Percentiles rank a stretch among this genome's conserved stretches.
Conservation (phyloP, 768 basidiomycete genomes). For the Rubroboletus satanas region DNA sequence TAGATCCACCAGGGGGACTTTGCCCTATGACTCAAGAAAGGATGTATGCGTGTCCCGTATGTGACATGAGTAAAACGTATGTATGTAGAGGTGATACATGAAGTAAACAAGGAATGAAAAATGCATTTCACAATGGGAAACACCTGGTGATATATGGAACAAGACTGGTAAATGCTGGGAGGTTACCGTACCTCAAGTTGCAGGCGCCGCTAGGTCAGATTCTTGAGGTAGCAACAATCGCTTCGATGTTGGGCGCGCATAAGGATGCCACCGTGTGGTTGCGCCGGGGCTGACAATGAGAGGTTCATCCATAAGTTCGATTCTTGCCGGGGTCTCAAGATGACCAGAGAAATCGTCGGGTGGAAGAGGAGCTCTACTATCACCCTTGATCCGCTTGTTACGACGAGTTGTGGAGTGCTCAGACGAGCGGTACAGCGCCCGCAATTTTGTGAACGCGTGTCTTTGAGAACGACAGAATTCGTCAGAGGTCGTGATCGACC, state of each 20-base stretch:
- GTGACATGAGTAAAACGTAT: neutral
- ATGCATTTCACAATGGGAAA: neutral
- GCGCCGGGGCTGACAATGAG: constrained; percentile 1
- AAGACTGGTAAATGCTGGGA: neutral
- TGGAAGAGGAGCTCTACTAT: constrained; percentile 8
- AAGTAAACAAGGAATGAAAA: neutral
- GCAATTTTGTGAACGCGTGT: neutral
- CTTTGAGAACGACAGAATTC: neutral
- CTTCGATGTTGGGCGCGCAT: constrained; percentile 13
- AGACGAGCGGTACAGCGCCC: neutral
- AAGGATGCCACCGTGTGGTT: constrained; percentile 15
- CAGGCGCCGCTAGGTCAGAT: neutral
- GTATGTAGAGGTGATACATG: neutral
- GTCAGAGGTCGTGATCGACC: constrained; percentile 18
- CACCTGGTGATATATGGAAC: neutral
- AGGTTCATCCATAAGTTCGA: constrained; percentile 15
- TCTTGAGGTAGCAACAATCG: constrained; percentile 20
- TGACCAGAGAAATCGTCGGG: constrained; percentile 14
- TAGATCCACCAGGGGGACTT: neutral
- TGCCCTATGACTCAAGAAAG: neutral
- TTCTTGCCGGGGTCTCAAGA: neutral
- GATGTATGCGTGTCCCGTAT: neutral
- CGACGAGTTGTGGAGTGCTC: neutral
- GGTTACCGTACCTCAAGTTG: neutral
- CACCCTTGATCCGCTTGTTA: constrained; percentile 8